These are phyloP conservation scores for Tephrocybe sp. DNA, from an alignment of 768 basidiomycete species.

Conservation along the genomic window DNA sequence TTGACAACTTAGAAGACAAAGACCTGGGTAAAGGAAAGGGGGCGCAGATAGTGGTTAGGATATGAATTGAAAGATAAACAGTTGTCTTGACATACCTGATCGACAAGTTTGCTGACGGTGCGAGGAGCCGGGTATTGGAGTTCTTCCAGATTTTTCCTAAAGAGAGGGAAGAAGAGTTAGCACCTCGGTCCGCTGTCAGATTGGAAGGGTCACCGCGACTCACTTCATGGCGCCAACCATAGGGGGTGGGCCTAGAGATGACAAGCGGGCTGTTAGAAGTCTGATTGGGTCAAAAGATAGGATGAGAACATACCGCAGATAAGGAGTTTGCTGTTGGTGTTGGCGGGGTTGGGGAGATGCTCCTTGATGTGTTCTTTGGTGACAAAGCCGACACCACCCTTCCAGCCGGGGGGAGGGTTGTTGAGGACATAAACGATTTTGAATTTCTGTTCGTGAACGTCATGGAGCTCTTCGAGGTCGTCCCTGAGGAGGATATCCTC, in stretches of 20 bases:
- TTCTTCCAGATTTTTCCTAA: slow-evolving; percentile 83
- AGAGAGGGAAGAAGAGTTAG: slow-evolving; percentile 6
- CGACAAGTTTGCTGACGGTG: slow-evolving; percentile 89
- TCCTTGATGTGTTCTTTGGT: slow-evolving; percentile 87
- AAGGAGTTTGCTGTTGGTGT: slow-evolving; percentile 74
- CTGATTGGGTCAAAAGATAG: too few species aligned
- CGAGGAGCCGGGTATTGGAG: slow-evolving; percentile 86
- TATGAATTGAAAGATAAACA: background rate
- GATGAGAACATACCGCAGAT: slow-evolving; percentile 90
- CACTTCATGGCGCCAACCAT: slow-evolving; percentile 57
- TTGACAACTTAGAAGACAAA: slow-evolving; percentile 39
- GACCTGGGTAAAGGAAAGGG: slow-evolving; percentile 30
- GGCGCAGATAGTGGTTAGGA: slow-evolving; percentile 8
- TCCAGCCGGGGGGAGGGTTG: slow-evolving; percentile 87
- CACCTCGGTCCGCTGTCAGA: slow-evolving; percentile 3
- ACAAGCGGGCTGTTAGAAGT: background rate
- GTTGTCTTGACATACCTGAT: slow-evolving; percentile 55
- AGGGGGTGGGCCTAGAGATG: slow-evolving; percentile 51
- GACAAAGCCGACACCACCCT: slow-evolving; percentile 89
- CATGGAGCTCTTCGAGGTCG: slow-evolving; percentile 80
- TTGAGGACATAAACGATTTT: slow-evolving; percentile 90
- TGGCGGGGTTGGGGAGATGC: slow-evolving; percentile 64
- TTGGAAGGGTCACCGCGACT: slow-evolving; percentile 14
- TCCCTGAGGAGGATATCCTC: slow-evolving; percentile 91
- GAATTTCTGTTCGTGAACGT: slow-evolving; percentile 59